A percentile compares a stretch with the other conserved stretches of the same genome.
Evolutionary conservation across 2,329 filamentous ascomycete genomes (phyloP).

Genomic region (Phaeoacremonium minimum): DNA sequence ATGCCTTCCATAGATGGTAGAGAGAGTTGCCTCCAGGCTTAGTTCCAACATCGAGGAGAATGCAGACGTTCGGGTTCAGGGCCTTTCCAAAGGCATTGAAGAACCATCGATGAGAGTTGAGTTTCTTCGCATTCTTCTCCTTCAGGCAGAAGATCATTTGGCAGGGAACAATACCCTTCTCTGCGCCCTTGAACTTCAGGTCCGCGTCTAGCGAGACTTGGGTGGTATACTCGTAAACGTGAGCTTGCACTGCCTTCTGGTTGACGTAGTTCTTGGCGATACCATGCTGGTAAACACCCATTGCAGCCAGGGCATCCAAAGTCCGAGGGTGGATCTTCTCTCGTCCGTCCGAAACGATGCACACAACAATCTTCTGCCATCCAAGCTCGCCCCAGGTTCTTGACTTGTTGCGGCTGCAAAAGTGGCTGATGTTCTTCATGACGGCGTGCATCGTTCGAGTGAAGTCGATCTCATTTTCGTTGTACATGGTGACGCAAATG

Average conservation of each 20-base stretch:
- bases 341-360: constrained; percentile 90
- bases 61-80: constrained; percentile 93
- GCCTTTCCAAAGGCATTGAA: constrained; percentile 96
- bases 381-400: constrained; percentile 95
- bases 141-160: constrained; percentile 99
- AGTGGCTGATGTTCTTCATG: constrained; percentile 97
- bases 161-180: constrained; percentile 97
- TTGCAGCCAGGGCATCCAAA: constrained; percentile 87
- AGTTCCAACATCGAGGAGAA: constrained; percentile 93
- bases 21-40: constrained; percentile 83
- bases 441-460: constrained; percentile 98
- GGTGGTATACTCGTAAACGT: constrained; percentile 98
- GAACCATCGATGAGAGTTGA: constrained; percentile 98
- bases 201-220: constrained; percentile 95
- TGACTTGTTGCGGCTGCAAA: constrained; percentile 87
- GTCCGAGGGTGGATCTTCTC: constrained; percentile 87
- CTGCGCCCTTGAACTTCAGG: constrained; percentile 97
- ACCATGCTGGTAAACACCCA: constrained; percentile 97
- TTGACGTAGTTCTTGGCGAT: constrained; percentile 99
- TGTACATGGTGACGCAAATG: constrained; percentile 98
- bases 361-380: constrained; percentile 99
- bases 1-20: constrained; percentile 99
- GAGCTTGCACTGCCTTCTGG: constrained; percentile 87
- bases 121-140: constrained; percentile 94
- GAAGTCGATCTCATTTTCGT: constrained; percentile 95